phyloP scores from a whole-genome alignment of 1,284 basidiomycete species.

The Pascua guehoae region DNA sequence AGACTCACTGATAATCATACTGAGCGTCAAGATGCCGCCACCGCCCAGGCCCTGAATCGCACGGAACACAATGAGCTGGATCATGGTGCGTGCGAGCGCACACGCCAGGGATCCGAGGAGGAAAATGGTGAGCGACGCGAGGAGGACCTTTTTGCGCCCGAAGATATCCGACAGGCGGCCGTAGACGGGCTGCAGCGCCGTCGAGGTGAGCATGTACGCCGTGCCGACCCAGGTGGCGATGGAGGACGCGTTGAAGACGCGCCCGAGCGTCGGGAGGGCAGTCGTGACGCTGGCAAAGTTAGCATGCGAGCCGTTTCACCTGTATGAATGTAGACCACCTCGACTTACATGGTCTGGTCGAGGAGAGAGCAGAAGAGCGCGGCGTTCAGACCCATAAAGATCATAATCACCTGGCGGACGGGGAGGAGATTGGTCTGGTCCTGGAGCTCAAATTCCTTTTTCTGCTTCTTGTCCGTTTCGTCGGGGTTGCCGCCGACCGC shows the following conservation, averaged over 20 bases:
- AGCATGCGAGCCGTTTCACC: constrained; percentile 53
- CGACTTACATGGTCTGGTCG: constrained; percentile 32
- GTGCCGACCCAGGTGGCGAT: constrained; percentile 62
- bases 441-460: constrained; percentile 50
- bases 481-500: neutral
- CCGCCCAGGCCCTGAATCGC: constrained; percentile 28
- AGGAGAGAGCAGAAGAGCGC: constrained; percentile 57
- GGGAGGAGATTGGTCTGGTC: constrained; percentile 73
- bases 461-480: constrained; percentile 15
- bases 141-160: constrained; percentile 60
- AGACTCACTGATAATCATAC: constrained; percentile 25
- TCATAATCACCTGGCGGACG: constrained; percentile 59
- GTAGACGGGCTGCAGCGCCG: constrained; percentile 57
- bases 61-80: constrained; percentile 67
- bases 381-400: constrained; percentile 58
- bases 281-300: constrained; percentile 61
- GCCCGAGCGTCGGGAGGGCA: constrained; percentile 62
- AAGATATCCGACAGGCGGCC: constrained; percentile 71
- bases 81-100: constrained; percentile 59
- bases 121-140: constrained; percentile 56
- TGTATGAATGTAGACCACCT: neutral
- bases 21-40: constrained; percentile 32
- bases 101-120: constrained; percentile 54
- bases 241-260: constrained; percentile 61
- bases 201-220: constrained; percentile 29